Evolutionary conservation across 805 yeast genomes (phyloP), one percentile per base, ranked within the genome.

Genomic region (Ogataea paradorogensis): DNA sequence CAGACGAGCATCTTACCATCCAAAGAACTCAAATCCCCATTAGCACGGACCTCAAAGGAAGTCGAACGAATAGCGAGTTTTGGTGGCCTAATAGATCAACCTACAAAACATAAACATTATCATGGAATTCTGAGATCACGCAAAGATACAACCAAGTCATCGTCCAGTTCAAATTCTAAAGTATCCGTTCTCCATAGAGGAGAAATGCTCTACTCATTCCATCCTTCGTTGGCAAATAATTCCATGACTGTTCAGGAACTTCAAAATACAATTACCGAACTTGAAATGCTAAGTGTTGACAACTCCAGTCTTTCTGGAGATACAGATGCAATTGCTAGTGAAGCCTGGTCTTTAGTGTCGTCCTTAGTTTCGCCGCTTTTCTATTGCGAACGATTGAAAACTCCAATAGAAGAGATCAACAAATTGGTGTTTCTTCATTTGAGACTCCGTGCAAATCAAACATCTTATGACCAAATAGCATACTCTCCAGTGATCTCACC

Each of bases 381-480:
- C 50, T 54, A 56, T 35, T 71, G 76, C n/a, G 76, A 70, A 22
- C 61, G 63, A 4, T 48, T 77, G 27, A 63, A 71, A 14, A 70
- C 72, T 0, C 79, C 83, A 0, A 69, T 79, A 3, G 85, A 80
- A 46, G 82, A 79, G 50, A 58, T 74, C 15, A 78, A 77, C 50
- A 69, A 67, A 31, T 58, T 77, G 38, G 71, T 78, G 1, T 57
- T 58, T 15, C 37, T 65, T 8, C 63, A 64, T 44, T 38, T 62
- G n/a, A 48, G 55, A 16, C 44, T 65, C 7, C 45, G 63, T 22
- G 38, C 38, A 16, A 47, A 24, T 22, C 50, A 30, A 43, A 36
- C 16, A 7, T 29, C 35, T 14, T 27, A 34, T 16, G 43, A 33
- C 7, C 32, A 35, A 11, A 13, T 37, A 22, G 29, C 33, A n/a